These are phyloP conservation scores for Tolypocladium tropicale DNA, from an alignment of 2,329 filamentous ascomycete genomes.

Conservation along the genomic window DNA sequence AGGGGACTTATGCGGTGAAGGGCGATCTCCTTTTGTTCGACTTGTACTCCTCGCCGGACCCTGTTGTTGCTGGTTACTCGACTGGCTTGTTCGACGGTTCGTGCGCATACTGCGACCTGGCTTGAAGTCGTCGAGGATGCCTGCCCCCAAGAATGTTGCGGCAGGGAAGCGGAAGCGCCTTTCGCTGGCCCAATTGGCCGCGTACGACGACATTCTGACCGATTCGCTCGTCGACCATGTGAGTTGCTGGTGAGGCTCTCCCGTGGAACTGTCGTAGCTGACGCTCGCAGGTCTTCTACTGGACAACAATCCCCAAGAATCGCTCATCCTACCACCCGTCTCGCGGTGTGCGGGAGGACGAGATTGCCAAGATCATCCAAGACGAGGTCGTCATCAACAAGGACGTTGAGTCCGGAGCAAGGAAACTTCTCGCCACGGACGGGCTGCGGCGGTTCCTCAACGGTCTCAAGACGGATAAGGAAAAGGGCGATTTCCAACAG, in stretches of 20 bases:
- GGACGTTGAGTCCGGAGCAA: slow-evolving; percentile 59
- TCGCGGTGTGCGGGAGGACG: slow-evolving; percentile 61
- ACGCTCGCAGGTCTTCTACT: slow-evolving; percentile 70
- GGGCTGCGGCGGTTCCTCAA: slow-evolving; percentile 64
- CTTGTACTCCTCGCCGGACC: not conserved
- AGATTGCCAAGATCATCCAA: slow-evolving; percentile 51
- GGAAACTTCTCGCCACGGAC: slow-evolving; percentile 58
- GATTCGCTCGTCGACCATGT: slow-evolving; percentile 94
- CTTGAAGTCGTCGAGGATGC: slow-evolving; percentile 15
- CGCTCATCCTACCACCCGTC: slow-evolving; percentile 75
- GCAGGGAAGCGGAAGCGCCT: slow-evolving; percentile 56
- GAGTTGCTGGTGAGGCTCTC: slow-evolving; percentile 28
- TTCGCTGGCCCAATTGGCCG: slow-evolving; percentile 77
- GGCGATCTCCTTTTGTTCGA: not conserved
- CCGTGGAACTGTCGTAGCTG: not conserved
- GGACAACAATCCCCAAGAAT: slow-evolving; percentile 94
- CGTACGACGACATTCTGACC: slow-evolving; percentile 92
- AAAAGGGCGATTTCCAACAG: slow-evolving; percentile 75
- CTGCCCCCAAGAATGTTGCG: slow-evolving; percentile 23
- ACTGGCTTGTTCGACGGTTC: not conserved
- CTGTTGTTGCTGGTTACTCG: not conserved
- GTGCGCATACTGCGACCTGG: not conserved
- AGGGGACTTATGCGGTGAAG: not conserved
- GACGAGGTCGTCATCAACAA: slow-evolving; percentile 64
- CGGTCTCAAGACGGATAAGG: slow-evolving; percentile 60